Evolutionary conservation across 2,329 filamentous ascomycete species (phyloP), one percentile per base, ranked within the genome.

Genomic region (Fusarium austroafricanum): DNA sequence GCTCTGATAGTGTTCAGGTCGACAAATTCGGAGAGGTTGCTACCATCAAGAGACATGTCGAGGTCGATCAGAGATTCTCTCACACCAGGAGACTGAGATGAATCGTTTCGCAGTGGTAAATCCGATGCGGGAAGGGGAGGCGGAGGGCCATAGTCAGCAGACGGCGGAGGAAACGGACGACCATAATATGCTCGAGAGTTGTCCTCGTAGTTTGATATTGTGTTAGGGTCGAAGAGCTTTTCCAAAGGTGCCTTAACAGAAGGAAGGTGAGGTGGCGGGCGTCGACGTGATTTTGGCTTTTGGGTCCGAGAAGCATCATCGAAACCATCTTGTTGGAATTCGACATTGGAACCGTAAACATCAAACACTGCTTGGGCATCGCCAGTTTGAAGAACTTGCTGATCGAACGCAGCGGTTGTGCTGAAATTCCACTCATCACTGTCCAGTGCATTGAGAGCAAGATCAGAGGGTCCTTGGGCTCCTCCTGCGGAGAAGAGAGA

Each of bases 341-440:
- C 87, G 39, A 89, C 83, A 44, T 83, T 81, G 15, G 83, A 83
- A 7, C 88, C 88, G 65, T 90, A 88, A 14, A 85, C 86, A 61
- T 90, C 86, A 70, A 84, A 86, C 6, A 90, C 85, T 44, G 87
- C 87, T 71, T 88, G 84, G 1, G 83, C 82, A 68, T 87, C 86
- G 20, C 83, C 81, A 46, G 82, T 81, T 63, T 83, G 79, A 58
- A 87, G 80, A 14, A 89, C 81, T 57, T 85, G 82, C 69, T 86
- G 83, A 70, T 90, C 88, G 67, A 90, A 90, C n/a, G 84, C 86
- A 18, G 86, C 81, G 0, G 88, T 90, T 1, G 88, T 89, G 71
- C 86, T 89, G 65, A 90, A 90, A 63, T 90, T 90, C 88, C 88
- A 90, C 66, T 90, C 87, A 65, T 90, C 87, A 57, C 83, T 83